A percentile compares a stretch with the other conserved stretches of the same genome.
Evolutionary conservation across 169 alveolate species (phyloP).

Genomic region (Plasmodium malariae): DNA sequence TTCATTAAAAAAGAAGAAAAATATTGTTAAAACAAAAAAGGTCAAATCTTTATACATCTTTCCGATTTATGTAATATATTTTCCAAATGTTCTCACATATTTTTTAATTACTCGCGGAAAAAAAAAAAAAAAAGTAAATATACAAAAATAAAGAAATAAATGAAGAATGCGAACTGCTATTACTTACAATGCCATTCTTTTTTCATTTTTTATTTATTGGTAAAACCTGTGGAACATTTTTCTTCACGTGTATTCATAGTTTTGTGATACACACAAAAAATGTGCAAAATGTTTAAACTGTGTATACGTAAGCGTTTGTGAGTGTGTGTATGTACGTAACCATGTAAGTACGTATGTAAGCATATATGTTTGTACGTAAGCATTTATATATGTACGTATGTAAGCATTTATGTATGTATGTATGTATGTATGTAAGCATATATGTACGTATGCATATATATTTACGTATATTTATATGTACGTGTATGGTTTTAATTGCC

Average conservation of each 20-base stretch:
- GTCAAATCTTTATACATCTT: constrained; percentile 33
- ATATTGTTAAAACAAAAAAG: constrained; percentile 6
- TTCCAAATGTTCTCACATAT: constrained; percentile 11
- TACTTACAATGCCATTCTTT: neutral
- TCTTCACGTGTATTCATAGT: neutral
- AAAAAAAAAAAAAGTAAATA: neutral
- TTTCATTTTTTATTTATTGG: neutral
- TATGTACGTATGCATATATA: constrained; percentile 10
- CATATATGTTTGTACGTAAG: neutral
- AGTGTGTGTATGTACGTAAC: neutral
- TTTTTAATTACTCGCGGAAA: neutral
- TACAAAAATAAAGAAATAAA: neutral
- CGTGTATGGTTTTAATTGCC: too few species aligned
- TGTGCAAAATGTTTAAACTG: too few species aligned
- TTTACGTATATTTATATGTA: too few species aligned
- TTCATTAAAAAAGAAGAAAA: constrained; percentile 23
- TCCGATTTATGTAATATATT: constrained; percentile 3
- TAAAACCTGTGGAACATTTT: neutral
- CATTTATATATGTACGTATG: neutral
- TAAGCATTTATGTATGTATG: neutral
- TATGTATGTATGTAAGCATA: neutral
- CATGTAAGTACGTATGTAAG: neutral
- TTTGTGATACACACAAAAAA: too few species aligned
- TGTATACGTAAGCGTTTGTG: too few species aligned
- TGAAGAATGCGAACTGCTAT: neutral